Evolutionary conservation across 305 asterid genomes (phyloP).

Genomic region (Fraxinus greggii): DNA sequence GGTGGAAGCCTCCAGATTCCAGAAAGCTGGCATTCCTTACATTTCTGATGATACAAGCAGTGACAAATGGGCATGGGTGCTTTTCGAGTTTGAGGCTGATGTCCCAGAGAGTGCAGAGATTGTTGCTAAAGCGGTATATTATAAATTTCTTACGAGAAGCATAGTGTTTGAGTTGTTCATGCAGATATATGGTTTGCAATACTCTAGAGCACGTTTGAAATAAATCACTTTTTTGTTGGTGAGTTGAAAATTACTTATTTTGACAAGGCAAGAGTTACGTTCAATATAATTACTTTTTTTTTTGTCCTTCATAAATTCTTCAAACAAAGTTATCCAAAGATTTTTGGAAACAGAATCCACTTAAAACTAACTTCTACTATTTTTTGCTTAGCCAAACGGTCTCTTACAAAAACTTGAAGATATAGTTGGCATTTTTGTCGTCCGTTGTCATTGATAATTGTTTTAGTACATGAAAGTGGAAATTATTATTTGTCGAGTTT

Average conservation of each 20-base stretch:
- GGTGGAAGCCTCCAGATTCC: conserved; percentile 79
- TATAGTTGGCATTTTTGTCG: background rate
- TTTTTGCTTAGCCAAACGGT: background rate
- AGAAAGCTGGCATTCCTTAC: conserved; percentile 64
- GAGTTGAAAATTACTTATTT: background rate
- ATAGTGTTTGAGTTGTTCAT: background rate
- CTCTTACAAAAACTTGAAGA: background rate
- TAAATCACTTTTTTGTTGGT: background rate
- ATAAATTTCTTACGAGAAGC: conserved; percentile 3
- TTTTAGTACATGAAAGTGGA: background rate
- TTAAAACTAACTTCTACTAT: background rate
- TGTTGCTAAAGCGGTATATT: conserved; percentile 87
- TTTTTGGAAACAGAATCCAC: background rate
- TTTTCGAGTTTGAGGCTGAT: conserved; percentile 78
- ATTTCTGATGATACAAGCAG: conserved; percentile 53
- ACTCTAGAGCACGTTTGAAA: background rate
- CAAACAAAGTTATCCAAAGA: background rate
- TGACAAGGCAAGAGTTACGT: background rate
- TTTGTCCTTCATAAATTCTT: background rate
- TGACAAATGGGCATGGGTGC: conserved; percentile 98
- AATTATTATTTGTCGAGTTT: background rate
- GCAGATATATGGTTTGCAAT: background rate
- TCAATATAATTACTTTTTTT: background rate
- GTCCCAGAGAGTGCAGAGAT: conserved; percentile 58
- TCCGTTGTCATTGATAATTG: background rate